Base-by-base conservation (phyloP, 2,329 filamentous ascomycete species). In the Colletotrichum sojae region DNA sequence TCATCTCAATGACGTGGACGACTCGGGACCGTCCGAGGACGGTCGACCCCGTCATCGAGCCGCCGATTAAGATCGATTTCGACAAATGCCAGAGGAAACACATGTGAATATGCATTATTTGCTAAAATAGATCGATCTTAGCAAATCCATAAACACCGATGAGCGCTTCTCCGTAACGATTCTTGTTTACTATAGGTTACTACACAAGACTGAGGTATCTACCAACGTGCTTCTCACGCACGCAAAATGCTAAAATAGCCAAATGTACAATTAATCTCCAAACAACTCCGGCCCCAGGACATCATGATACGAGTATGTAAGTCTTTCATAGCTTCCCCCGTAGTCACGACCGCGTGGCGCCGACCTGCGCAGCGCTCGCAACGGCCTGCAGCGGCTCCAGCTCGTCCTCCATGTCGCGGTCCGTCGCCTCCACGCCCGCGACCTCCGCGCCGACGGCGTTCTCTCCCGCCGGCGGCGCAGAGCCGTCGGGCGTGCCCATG, bases 401-500 rank as follows among this genome's bases (percentile, higher is more conserved):
- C 61, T 72, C 69, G 5, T 66, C 71, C 62, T 71, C 69, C 71
- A 72, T 72, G 6, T 72, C 65, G 8, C 49, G 48, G 20, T 69
- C 59, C 36, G 70, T 62, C 40, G 57, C 46, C 27, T 69, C 63
- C 6, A 69, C 68, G 6, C 53, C 69, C 2, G 63, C 69, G 25
- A 67, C 56, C 20, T 71, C 55, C 22, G 52, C 52, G 12, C 56
- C 53, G 9, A 62, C 64, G 2, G 16, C 22, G 22, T 25, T 20
- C 45, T n/a, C 16, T 5, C n/a, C 45, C 5, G 65, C 18, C 22
- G 22, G 40, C 8, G 45, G 16, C 2, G 15, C 22, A 36, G 64
- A 36, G 18, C 25, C 22, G 6, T 63, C 73, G 9, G 76, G 71
- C 10, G 72, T 73, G 27, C 83, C 87, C 70, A 88, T 78, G 8